Base-by-base conservation (phyloP, 345 rosid genomes). In the Trapa incisa region DNA sequence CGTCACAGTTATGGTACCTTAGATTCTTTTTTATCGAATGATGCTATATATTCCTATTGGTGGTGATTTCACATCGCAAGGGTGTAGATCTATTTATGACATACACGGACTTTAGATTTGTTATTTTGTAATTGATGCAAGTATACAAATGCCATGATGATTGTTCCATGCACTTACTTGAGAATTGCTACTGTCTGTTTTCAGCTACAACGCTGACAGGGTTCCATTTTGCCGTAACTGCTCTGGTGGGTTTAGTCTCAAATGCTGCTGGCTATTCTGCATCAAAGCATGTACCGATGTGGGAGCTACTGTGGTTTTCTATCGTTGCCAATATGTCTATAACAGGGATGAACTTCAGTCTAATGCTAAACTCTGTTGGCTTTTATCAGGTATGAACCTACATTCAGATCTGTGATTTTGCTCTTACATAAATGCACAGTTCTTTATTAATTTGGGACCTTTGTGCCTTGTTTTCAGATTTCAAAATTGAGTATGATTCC, bases 291-390 rank as follows among this genome's bases (percentile, higher is more conserved):
- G 82, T 92, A 48, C 98, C 98, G 37, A 53, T 92, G 58, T 92
- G 97, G 98, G 98, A 92, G 86, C 96, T 92, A 71, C 80, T 92
- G 12, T 92, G 98, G 98, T 92, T 92, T 82, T 88, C 97, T 0
- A 43, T 88, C 5, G 85, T 92, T 13, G 98, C 98, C 64, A 92
- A 92, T 54, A 77, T 71, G 69, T 92, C 98, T 33, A 92, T 92
- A 36, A 78, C 94, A 1, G 89, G 89, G 64, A 92, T 92, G 98
- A 92, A 89, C 79, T 74, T 92, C 43, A 92, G 98, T 68, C 96
- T 92, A 66, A 88, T 92, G 98, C 86, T 92, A 47, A 92, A 92
- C 81, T 92, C 98, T 39, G 96, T 90, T 57, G 97, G 96, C 33
- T 93, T 93, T 78, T 93, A 93, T 48, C 98, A 92, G 69, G 98